Evolutionary conservation across 2,329 filamentous ascomycete genomes (phyloP).

Genomic region (Hawksworthiomyces lignivorus): DNA sequence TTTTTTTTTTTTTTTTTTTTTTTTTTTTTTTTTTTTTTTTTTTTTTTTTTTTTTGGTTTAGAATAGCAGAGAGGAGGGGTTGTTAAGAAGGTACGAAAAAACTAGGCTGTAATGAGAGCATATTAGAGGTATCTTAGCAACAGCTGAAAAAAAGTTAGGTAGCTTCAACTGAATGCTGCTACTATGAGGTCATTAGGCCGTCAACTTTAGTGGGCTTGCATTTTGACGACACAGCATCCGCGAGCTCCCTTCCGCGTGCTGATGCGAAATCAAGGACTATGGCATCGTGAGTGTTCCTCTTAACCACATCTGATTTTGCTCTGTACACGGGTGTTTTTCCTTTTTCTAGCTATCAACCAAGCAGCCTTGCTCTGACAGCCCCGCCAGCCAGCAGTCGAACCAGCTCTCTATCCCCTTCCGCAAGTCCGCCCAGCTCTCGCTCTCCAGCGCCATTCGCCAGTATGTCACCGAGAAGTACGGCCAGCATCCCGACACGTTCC

Average conservation of each 20-base stretch:
- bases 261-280: too few relatives aligned
- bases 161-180: too few relatives aligned
- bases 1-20: too few relatives aligned
- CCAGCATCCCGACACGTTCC: conserved; percentile 96
- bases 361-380: neutral
- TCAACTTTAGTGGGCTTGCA: too few relatives aligned
- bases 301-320: too few relatives aligned
- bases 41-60: too few relatives aligned
- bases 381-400: conserved; percentile 1
- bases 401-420: conserved; percentile 67
- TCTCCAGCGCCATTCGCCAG: conserved; percentile 77
- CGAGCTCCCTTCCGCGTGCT: neutral
- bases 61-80: too few relatives aligned
- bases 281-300: conserved; percentile 2
- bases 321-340: neutral
- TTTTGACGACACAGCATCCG: conserved; percentile 1
- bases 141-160: too few relatives aligned
- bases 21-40: too few relatives aligned
- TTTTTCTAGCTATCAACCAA: neutral
- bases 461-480: conserved; percentile 99
- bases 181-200: conserved; percentile 10
- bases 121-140: too few relatives aligned
- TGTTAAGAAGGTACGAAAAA: too few relatives aligned
- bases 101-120: too few relatives aligned
- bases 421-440: conserved; percentile 68